Conservation (phyloP, 106 monocot species). For the Agapanthus africanus region DNA sequence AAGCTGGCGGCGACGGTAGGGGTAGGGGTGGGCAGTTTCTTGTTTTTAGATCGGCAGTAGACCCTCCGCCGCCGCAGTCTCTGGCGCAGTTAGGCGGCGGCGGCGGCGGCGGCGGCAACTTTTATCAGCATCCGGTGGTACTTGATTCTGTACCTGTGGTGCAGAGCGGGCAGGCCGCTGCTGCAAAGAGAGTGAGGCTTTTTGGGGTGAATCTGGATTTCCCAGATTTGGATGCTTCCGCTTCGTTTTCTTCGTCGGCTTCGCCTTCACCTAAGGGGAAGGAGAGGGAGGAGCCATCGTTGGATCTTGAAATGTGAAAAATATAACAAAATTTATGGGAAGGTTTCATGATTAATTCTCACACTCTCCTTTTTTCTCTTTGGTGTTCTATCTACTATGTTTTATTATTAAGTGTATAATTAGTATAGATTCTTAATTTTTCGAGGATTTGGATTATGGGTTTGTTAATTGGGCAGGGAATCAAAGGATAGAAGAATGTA, state of each 20-base stretch:
- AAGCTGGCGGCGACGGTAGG: neutral
- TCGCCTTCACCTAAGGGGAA: neutral
- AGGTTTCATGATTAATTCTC: neutral
- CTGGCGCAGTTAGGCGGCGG: neutral
- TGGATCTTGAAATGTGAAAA: conserved; percentile 17
- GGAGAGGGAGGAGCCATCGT: neutral
- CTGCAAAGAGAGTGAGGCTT: conserved; percentile 7
- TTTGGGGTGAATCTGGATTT: conserved; percentile 21
- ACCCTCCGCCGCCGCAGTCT: neutral
- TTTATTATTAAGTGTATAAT: too few species aligned
- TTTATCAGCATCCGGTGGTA: neutral
- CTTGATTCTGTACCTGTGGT: conserved; percentile 7
- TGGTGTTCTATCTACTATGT: neutral
- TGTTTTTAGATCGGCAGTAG: neutral
- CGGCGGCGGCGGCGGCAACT: neutral
- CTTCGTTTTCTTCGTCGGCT: neutral
- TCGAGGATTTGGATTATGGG: neutral
- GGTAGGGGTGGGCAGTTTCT: neutral
- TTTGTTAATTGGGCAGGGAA: neutral
- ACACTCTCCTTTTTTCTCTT: neutral
- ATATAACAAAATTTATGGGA: too few species aligned
- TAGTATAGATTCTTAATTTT: too few species aligned
- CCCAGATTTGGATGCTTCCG: neutral
- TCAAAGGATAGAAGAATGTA: neutral
- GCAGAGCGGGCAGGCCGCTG: neutral